Base-by-base conservation (phyloP, 139 green algal genomes). In the Diplosphaera chodatii region DNA sequence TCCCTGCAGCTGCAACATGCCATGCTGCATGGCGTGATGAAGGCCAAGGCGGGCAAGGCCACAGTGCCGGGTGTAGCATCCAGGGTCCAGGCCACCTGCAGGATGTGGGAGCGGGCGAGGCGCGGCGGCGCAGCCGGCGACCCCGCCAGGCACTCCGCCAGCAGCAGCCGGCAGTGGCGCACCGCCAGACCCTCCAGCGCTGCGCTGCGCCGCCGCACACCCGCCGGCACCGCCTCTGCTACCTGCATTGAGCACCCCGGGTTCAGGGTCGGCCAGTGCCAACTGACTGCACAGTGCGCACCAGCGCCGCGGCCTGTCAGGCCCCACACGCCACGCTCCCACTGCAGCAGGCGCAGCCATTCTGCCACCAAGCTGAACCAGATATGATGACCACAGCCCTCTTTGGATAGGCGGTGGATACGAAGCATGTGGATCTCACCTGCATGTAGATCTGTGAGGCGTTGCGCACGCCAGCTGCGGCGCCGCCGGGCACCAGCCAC, bases 131-230 rank as follows among this genome's bases (percentile, higher is more conserved):
- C 25, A 6, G 31, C 56, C 13, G 32, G 73, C 28, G 23, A 68
- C 37, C 34, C 64, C 18, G 31, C 34, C 30, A 27, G 32, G 40
- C 40, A 70, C 56, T 83, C 69, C n/a, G 67, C 33, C 41, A 73
- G 29, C 68, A 87, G 72, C 74, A 87, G 62, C 22, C 71, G 63
- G 28, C 69, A 78, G 28, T 81, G 73, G 59, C 78, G 63, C 41
- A 74, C 65, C 1, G 34, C 40, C 31, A 90, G 69, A 16, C 59
- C 40, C 76, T 90, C 84, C 21, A 80, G 65, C 25, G 78, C 74
- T 28, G 41, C 27, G 32, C 76, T 86, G 22, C 69, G 41, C 31
- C 32, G 55, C 30, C 77, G 72, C 28, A 75, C 74, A 22, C 69
- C 18, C 3, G 3, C 48, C 10, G 48, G 16, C 48, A 59, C 48